Evolutionary conservation across 805 yeast genomes (phyloP).

Genomic region (Spencermartinsiella europaea): DNA sequence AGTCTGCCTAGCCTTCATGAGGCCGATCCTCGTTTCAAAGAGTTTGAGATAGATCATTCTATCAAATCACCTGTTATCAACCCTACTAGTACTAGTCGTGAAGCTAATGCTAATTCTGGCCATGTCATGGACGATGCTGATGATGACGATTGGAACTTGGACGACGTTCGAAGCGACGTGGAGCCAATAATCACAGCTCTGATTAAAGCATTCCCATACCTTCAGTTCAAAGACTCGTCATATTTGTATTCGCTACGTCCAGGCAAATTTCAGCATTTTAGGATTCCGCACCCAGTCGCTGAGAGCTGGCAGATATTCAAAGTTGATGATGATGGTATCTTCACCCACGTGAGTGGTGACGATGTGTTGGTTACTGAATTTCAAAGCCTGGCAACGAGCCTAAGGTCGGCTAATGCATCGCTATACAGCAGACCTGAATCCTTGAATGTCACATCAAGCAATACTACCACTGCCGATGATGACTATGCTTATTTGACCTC

Average conservation of each 20-base stretch:
- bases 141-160: constrained; percentile 30
- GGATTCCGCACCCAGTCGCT: constrained; percentile 23
- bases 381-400: constrained; percentile 2
- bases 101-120: neutral
- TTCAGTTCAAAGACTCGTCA: constrained; percentile 13
- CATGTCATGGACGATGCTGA: constrained; percentile 6
- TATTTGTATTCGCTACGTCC: constrained; percentile 21
- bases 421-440: neutral
- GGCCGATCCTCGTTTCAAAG: constrained; percentile 2
- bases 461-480: neutral
- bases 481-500: neutral
- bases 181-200: constrained; percentile 31
- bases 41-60: neutral
- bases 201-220: constrained; percentile 20
- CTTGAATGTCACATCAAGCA: neutral
- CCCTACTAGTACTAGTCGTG: constrained; percentile 1
- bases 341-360: constrained; percentile 26
- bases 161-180: constrained; percentile 28
- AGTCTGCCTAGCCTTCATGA: constrained; percentile 16
- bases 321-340: constrained; percentile 26
- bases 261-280: constrained; percentile 14
- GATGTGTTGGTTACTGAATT: constrained; percentile 1
- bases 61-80: neutral
- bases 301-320: constrained; percentile 33
- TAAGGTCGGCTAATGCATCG: constrained; percentile 2